Percentiles rank a stretch among this genome's conserved stretches.
phyloP scores from a whole-genome alignment of 768 basidiomycete genomes.

The Naganishia friedmannii region DNA sequence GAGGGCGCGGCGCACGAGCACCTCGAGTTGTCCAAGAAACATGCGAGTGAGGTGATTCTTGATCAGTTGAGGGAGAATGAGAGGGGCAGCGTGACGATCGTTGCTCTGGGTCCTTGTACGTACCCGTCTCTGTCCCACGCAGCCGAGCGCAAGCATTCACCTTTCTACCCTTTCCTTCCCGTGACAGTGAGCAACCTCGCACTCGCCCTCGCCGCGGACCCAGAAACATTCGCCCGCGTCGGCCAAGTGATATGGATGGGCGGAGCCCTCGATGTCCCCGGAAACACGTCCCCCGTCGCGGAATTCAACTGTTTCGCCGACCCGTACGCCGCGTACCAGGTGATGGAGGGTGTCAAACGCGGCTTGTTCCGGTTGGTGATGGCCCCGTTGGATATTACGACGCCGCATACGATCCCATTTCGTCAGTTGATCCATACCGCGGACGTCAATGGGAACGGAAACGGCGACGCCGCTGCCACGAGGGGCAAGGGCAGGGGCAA shows the following conservation, averaged over 20 bases:
- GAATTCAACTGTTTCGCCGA: constrained; percentile 84
- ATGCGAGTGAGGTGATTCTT: constrained; percentile 47
- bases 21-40: constrained; percentile 40
- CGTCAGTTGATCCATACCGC: constrained; percentile 57
- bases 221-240: constrained; percentile 58
- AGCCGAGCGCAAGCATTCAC: not conserved
- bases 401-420: constrained; percentile 74
- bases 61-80: constrained; percentile 44
- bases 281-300: constrained; percentile 74
- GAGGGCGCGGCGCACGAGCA: constrained; percentile 36
- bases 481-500: not conserved
- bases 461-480: not conserved
- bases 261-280: constrained; percentile 86
- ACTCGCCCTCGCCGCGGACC: constrained; percentile 61
- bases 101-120: constrained; percentile 52
- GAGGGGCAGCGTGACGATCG: constrained; percentile 45
- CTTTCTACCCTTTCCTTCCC: not conserved
- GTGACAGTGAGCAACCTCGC: constrained; percentile 74
- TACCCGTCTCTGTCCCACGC: constrained; percentile 29
- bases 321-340: constrained; percentile 72
- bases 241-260: constrained; percentile 82
- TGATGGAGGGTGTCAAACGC: constrained; percentile 59
- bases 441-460: not conserved
- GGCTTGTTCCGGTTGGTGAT: constrained; percentile 51
- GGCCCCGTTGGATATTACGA: constrained; percentile 78